Conservation (phyloP, 345 rosid genomes). For the Eucalyptus victrix region DNA sequence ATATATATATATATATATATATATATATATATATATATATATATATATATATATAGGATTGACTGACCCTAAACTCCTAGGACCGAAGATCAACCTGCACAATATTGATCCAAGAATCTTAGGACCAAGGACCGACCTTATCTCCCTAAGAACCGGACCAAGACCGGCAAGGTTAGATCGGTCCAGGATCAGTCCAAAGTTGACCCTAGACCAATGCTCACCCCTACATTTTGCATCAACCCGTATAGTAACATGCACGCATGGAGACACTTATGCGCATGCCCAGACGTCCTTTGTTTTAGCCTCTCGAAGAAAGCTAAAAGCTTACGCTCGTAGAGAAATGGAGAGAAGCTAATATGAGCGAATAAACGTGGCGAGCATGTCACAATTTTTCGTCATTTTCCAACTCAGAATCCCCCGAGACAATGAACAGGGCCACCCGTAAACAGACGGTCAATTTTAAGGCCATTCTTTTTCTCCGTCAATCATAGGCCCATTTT, state of each 20-base stretch:
- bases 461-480: neutral
- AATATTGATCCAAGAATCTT: too few species aligned
- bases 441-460: neutral
- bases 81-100: rapidly evolving
- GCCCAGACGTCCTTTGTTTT: neutral
- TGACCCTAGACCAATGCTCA: too few species aligned
- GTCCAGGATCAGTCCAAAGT: too few species aligned
- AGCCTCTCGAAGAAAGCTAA: neutral
- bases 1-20: too few species aligned
- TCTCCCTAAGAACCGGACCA: too few species aligned
- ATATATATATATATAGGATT: too few species aligned
- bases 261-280: neutral
- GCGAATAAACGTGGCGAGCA: neutral
- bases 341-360: neutral
- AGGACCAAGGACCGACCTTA: rapidly evolving
- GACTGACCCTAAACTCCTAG: rapidly evolving
- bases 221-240: neutral
- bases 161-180: rapidly evolving
- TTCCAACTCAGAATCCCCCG: neutral
- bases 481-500: neutral
- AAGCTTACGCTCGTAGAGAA: neutral
- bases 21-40: too few species aligned
- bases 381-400: neutral
- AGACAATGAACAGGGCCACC: neutral
- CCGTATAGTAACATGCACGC: neutral